These are phyloP conservation scores for Avena atlantica DNA, from an alignment of 176 grass and related monocot genomes.

Conservation along the genomic window DNA sequence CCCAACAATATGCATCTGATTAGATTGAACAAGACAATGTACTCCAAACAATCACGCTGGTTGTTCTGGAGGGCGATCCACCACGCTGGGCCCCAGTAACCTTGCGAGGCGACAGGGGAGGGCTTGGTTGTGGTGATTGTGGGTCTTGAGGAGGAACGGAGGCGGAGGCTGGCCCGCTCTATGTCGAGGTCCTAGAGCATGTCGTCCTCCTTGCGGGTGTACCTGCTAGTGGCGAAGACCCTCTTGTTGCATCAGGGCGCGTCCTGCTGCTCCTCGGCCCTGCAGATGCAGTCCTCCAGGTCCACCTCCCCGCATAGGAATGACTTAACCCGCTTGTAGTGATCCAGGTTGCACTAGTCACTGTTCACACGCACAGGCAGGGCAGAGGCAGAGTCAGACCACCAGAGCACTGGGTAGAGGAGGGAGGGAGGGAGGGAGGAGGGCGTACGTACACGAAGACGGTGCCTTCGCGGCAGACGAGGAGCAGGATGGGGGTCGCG, in stretches of 20 bases:
- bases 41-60: too few relatives aligned
- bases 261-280: conserved; percentile 25
- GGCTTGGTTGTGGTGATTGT: background rate
- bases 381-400: background rate
- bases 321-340: conserved; percentile 69
- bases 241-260: background rate
- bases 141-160: too few relatives aligned
- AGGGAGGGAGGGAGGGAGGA: too few relatives aligned
- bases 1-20: too few relatives aligned
- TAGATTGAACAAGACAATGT: too few relatives aligned
- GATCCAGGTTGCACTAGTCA: conserved; percentile 69
- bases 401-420: background rate
- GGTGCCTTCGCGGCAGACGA: conserved; percentile 55
- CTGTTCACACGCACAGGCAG: conserved; percentile 23
- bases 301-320: conserved; percentile 73
- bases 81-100: too few relatives aligned
- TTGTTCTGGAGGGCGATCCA: too few relatives aligned
- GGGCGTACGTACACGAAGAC: conserved; percentile 40
- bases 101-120: too few relatives aligned
- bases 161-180: background rate
- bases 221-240: conserved; percentile 30
- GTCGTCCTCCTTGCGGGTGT: conserved; percentile 64
- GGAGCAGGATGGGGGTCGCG: conserved; percentile 66
- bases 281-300: conserved; percentile 53
- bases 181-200: conserved; percentile 60